Percentiles rank a stretch among this genome's conserved stretches.
Evolutionary conservation across 305 asterid genomes (phyloP).

Genomic region (Plantago lanceolata): DNA sequence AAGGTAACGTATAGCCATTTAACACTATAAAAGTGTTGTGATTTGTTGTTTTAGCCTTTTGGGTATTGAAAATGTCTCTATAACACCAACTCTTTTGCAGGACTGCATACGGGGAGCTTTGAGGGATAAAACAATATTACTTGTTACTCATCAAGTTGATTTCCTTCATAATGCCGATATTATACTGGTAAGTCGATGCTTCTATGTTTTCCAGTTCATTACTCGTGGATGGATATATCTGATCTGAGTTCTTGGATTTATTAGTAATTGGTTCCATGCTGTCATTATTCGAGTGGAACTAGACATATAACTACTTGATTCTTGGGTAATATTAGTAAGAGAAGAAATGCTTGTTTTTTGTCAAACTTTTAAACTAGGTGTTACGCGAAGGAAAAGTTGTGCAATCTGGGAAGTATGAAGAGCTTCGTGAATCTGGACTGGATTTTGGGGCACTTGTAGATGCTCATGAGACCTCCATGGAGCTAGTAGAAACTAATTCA

Average conservation of each 20-base stretch:
- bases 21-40: too few relatives aligned
- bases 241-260: too few relatives aligned
- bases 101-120: slow-evolving; percentile 62
- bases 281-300: too few relatives aligned
- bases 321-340: too few relatives aligned
- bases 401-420: slow-evolving; percentile 63
- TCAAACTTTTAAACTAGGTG: slow-evolving; percentile 34
- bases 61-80: too few relatives aligned
- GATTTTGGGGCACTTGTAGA: slow-evolving; percentile 59
- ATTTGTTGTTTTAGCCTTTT: too few relatives aligned
- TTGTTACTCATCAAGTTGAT: slow-evolving; percentile 78
- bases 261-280: too few relatives aligned
- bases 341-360: too few relatives aligned
- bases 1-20: slow-evolving; percentile 37
- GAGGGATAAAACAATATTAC: slow-evolving; percentile 56
- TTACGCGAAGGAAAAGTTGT: slow-evolving; percentile 63
- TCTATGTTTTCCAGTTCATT: neutral
- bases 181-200: slow-evolving; percentile 40
- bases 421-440: slow-evolving; percentile 38
- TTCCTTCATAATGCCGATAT: slow-evolving; percentile 67
- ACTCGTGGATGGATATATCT: too few relatives aligned
- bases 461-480: slow-evolving; percentile 66
- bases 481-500: slow-evolving; percentile 38
- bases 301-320: too few relatives aligned
- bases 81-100: slow-evolving; percentile 27